These are phyloP conservation scores for Theileria parva DNA, from an alignment of 169 alveolate species.

Conservation along the genomic window DNA sequence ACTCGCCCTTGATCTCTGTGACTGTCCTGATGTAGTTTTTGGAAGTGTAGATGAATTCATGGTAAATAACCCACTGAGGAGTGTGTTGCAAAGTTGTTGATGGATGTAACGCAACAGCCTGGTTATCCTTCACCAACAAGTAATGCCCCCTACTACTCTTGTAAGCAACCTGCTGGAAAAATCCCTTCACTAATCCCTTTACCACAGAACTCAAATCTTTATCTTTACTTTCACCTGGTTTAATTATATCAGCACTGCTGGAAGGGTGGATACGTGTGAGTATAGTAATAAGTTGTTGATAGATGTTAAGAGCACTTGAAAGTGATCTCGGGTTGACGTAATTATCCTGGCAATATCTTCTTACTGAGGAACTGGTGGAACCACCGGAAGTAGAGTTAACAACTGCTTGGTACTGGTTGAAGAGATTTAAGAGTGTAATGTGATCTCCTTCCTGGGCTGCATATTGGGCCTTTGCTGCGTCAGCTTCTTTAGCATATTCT, in stretches of 20 bases:
- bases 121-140: constrained; percentile 93
- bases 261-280: constrained; percentile 74
- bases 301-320: constrained; percentile 88
- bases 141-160: constrained; percentile 88
- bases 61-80: constrained; percentile 95
- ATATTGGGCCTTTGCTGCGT: constrained; percentile 90
- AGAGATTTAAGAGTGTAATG: constrained; percentile 90
- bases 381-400: neutral
- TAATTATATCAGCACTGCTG: constrained; percentile 17
- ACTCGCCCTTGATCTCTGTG: constrained; percentile 86
- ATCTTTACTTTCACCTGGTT: neutral
- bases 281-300: constrained; percentile 85
- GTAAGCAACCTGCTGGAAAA: constrained; percentile 92
- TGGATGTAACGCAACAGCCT: constrained; percentile 98
- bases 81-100: constrained; percentile 90
- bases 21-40: constrained; percentile 95
- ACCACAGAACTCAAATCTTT: neutral
- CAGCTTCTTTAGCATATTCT: constrained; percentile 87
- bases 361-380: constrained; percentile 18
- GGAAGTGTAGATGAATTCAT: constrained; percentile 96
- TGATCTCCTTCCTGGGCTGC: constrained; percentile 97
- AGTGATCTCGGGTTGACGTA: constrained; percentile 87
- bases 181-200: constrained; percentile 82
- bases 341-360: constrained; percentile 88
- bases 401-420: constrained; percentile 50